Percentiles rank a stretch among this genome's conserved stretches.
phyloP scores from a whole-genome alignment of 2,329 filamentous ascomycete genomes.

The Cercospora zeae-maydis region DNA sequence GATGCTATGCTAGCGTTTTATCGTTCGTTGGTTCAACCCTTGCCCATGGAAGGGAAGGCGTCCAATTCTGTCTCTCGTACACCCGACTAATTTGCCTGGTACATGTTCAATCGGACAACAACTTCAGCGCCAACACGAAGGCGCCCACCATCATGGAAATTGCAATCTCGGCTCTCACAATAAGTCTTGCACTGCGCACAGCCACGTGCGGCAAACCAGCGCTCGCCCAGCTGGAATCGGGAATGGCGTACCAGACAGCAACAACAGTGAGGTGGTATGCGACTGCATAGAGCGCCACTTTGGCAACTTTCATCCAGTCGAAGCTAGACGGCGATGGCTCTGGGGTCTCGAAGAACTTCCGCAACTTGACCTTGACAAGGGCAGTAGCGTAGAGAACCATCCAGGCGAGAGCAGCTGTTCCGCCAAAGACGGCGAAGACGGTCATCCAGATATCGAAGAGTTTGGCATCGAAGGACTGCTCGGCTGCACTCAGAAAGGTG shows the following conservation, averaged over 20 bases:
- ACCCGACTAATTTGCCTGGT: no score
- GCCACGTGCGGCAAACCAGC: not conserved
- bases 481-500: not conserved
- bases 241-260: not conserved
- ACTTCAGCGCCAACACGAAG: not conserved
- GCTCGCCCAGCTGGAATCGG: not conserved
- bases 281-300: not conserved
- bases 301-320: not conserved
- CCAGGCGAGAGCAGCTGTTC: not conserved
- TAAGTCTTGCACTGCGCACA: not conserved
- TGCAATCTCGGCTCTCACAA: not conserved
- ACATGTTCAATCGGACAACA: not conserved
- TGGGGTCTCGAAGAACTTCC: not conserved
- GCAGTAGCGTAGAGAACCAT: not conserved
- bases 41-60: no score
- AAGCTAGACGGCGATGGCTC: not conserved
- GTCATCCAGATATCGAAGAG: slow-evolving; percentile 2
- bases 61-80: not conserved
- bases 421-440: slow-evolving; percentile 5
- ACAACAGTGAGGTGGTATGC: not conserved
- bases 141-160: not conserved
- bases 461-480: not conserved
- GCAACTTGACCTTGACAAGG: not conserved
- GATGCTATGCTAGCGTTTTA: no score
- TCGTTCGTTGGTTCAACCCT: no score